These are phyloP conservation scores for Pisolithus thermaeus DNA, from an alignment of 1,284 basidiomycete genomes.

Conservation along the genomic window DNA sequence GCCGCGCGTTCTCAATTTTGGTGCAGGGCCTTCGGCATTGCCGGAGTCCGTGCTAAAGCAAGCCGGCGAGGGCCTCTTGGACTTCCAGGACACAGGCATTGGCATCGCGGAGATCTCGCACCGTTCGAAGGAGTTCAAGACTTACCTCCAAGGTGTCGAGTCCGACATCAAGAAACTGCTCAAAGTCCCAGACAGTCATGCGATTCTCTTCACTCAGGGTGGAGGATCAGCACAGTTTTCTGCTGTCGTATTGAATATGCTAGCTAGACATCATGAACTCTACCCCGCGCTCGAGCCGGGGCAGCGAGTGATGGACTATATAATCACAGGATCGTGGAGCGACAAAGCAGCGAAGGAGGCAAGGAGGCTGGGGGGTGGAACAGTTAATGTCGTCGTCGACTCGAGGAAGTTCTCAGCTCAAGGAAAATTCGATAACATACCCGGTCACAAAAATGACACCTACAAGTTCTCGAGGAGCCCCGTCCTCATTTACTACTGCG, in stretches of 20 bases:
- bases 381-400: constrained; percentile 69
- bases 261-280: constrained; percentile 71
- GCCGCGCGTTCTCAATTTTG: constrained; percentile 79
- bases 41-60: constrained; percentile 79
- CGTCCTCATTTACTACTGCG: constrained; percentile 96
- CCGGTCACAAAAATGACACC: constrained; percentile 63
- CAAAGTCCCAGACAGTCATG: constrained; percentile 77
- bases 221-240: constrained; percentile 90
- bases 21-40: constrained; percentile 86
- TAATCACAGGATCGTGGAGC: constrained; percentile 90
- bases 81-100: constrained; percentile 86
- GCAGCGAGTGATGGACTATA: constrained; percentile 74
- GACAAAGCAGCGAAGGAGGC: constrained; percentile 84
- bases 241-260: constrained; percentile 82
- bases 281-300: constrained; percentile 50
- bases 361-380: constrained; percentile 50
- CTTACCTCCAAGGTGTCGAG: constrained; percentile 66
- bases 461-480: constrained; percentile 79
- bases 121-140: constrained; percentile 82
- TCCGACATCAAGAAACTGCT: constrained; percentile 69
- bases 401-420: constrained; percentile 55
- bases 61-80: constrained; percentile 73
- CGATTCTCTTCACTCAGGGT: constrained; percentile 87
- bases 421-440: constrained; percentile 74
- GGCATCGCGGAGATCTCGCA: constrained; percentile 93